These are phyloP conservation scores for Pichiaceae sp. DNA, from an alignment of 1,139 yeast species.

Conservation along the genomic window DNA sequence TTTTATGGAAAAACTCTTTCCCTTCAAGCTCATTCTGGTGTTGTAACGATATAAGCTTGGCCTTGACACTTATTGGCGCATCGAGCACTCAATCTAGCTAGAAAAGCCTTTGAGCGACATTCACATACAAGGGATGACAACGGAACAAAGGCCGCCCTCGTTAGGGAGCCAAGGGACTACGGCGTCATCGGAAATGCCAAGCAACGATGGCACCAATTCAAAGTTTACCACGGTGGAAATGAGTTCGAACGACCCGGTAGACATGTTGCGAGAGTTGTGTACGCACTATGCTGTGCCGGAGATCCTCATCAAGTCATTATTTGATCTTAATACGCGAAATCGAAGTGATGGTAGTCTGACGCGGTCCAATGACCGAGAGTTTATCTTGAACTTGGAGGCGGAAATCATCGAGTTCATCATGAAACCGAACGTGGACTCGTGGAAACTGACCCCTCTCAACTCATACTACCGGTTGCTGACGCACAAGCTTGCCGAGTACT, in stretches of 20 bases:
- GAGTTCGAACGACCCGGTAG: constrained; percentile 7
- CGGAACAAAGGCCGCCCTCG: no score
- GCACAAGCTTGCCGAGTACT: constrained; percentile 65
- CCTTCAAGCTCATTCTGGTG: no score
- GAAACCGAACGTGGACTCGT: constrained; percentile 29
- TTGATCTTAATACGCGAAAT: constrained; percentile 18
- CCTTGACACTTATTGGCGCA: no score
- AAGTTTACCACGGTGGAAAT: constrained; percentile 10
- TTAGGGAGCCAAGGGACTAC: no score
- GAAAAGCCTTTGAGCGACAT: no score
- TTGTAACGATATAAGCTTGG: no score
- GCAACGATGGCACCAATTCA: no score
- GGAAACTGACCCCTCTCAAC: constrained; percentile 47
- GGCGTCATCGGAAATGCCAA: no score
- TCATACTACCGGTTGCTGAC: constrained; percentile 59
- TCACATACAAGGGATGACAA: no score
- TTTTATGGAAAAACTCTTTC: no score
- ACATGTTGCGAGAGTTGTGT: constrained; percentile 14
- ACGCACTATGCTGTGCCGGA: constrained; percentile 17
- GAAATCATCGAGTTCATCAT: constrained; percentile 33
- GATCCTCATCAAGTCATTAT: constrained; percentile 21
- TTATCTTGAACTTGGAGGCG: constrained; percentile 45
- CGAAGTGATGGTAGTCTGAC: constrained; percentile 6
- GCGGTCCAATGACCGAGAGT: constrained; percentile 22
- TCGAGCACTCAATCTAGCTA: no score